Evolutionary conservation across 352 stramenopile genomes (phyloP).

Genomic region (Globisporangium takayamanum): DNA sequence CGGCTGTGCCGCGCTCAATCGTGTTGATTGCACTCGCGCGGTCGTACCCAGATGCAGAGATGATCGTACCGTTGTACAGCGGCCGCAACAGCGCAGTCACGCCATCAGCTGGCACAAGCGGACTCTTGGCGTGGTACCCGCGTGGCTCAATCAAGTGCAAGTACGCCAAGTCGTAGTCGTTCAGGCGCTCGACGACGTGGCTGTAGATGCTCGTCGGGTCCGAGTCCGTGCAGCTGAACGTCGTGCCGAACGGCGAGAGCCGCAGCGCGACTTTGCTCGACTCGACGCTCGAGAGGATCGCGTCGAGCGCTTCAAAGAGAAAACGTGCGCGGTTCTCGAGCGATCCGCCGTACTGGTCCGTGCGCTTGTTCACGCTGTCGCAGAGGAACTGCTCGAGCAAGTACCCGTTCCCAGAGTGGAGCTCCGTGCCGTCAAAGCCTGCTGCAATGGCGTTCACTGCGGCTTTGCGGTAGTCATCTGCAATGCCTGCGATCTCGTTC

Average conservation of each 20-base stretch:
- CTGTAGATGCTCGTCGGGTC: slow-evolving; percentile 29
- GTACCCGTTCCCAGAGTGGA: slow-evolving; percentile 87
- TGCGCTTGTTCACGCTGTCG: slow-evolving; percentile 49
- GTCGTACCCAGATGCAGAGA: slow-evolving; percentile 41
- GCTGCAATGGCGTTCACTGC: slow-evolving; percentile 55
- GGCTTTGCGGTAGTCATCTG: slow-evolving; percentile 52
- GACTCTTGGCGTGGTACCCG: slow-evolving; percentile 18
- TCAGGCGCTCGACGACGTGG: slow-evolving; percentile 29
- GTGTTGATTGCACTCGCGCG: slow-evolving; percentile 23
- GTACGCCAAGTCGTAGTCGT: slow-evolving; percentile 33
- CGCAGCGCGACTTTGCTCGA: slow-evolving; percentile 9
- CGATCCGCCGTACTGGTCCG: slow-evolving; percentile 70
- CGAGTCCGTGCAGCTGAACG: slow-evolving; percentile 29
- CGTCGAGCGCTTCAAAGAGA: slow-evolving; percentile 48
- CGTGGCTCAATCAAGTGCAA: slow-evolving; percentile 47
- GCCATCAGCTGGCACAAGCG: slow-evolving; percentile 25
- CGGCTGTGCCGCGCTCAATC: slow-evolving; percentile 28
- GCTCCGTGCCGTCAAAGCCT: slow-evolving; percentile 86
- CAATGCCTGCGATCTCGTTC: slow-evolving; percentile 51
- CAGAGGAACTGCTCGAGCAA: slow-evolving; percentile 85
- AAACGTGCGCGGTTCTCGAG: slow-evolving; percentile 66
- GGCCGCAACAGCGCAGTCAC: slow-evolving; percentile 30
- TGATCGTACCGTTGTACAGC: slow-evolving; percentile 40
- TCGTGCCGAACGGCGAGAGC: slow-evolving; percentile 11
- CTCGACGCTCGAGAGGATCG: slow-evolving; percentile 2